Evolutionary conservation across 73 alveolate species (phyloP).

Genomic region (Paramecium caudatum): DNA sequence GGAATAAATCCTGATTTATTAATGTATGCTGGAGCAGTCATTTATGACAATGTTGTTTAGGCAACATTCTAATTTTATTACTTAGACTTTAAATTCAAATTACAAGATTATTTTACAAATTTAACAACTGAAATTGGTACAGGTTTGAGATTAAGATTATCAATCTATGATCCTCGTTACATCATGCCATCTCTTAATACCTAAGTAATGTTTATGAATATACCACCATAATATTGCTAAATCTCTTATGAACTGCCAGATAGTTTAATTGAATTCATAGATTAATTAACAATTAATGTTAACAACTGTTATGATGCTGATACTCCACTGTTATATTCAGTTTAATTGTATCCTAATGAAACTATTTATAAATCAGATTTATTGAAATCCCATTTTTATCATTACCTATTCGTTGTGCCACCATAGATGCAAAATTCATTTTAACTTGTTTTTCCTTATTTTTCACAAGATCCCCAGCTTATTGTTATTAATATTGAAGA

Average conservation of each 20-base stretch:
- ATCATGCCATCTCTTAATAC: constrained; percentile 14
- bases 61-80: constrained; percentile 38
- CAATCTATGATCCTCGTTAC: constrained; percentile 50
- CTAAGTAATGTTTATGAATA: not conserved
- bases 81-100: constrained; percentile 36
- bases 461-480: not conserved
- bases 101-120: not conserved
- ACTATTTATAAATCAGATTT: constrained; percentile 5
- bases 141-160: constrained; percentile 8
- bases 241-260: not conserved
- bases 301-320: not conserved
- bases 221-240: constrained; percentile 54
- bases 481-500: not conserved
- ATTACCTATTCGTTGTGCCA: constrained; percentile 5
- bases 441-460: not conserved
- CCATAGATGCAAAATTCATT: not conserved
- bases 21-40: constrained; percentile 47
- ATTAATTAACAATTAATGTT: not conserved
- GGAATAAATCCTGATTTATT: constrained; percentile 40
- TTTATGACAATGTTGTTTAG: constrained; percentile 18
- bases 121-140: not conserved
- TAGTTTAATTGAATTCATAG: constrained; percentile 4
- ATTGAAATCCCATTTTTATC: not conserved
- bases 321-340: not conserved
- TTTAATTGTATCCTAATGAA: constrained; percentile 39